Evolutionary conservation across 345 rosid species (phyloP).

Genomic region (Eucalyptus erythrocorys): DNA sequence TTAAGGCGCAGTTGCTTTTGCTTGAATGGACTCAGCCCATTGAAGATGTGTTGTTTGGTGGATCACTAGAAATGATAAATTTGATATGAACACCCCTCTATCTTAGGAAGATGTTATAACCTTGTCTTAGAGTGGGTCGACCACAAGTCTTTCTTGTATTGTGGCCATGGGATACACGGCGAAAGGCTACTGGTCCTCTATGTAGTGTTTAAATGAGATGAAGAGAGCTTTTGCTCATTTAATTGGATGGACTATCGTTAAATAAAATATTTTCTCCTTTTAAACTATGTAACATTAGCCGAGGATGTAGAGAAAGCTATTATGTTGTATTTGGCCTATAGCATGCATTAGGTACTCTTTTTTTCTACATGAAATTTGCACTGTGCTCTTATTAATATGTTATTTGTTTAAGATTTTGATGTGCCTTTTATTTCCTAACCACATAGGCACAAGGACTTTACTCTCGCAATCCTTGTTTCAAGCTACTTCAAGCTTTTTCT

Average conservation of each 20-base stretch:
- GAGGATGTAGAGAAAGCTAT: background rate
- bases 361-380: background rate
- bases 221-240: background rate
- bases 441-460: conserved; percentile 31
- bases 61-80: background rate
- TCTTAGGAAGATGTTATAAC: background rate
- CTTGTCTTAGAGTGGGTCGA: background rate
- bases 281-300: background rate
- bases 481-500: conserved; percentile 72
- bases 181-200: background rate
- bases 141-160: background rate
- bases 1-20: background rate
- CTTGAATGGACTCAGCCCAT: background rate
- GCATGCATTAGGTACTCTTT: background rate
- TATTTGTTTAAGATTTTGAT: background rate
- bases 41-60: background rate
- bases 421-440: background rate
- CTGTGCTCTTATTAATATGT: background rate
- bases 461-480: conserved; percentile 49
- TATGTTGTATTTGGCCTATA: background rate
- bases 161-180: background rate
- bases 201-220: background rate
- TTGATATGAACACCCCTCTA: background rate
- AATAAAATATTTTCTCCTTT: background rate
- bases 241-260: background rate